These are phyloP conservation scores for Umbelopsis vinacea DNA, from an alignment of 192 early-diverging fungal species.

Conservation along the genomic window DNA sequence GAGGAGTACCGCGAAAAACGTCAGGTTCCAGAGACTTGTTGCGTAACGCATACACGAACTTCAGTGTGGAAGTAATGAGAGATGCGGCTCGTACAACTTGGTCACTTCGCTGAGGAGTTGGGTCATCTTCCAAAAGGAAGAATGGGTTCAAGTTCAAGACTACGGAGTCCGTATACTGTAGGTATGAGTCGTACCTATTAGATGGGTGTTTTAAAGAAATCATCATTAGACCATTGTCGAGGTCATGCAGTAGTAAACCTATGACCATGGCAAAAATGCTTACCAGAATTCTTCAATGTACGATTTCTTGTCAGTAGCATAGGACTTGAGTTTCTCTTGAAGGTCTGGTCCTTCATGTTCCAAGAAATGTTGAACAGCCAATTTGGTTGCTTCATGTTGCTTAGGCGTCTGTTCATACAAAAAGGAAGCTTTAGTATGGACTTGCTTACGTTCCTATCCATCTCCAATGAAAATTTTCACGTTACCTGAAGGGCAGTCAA, in stretches of 20 bases:
- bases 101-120: conserved; percentile 48
- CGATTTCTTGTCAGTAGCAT: conserved; percentile 52
- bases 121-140: conserved; percentile 55
- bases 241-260: neutral
- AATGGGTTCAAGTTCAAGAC: conserved; percentile 56
- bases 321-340: conserved; percentile 57
- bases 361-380: conserved; percentile 42
- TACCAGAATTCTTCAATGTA: conserved; percentile 59
- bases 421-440: conserved; percentile 49
- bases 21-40: conserved; percentile 65
- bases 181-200: conserved; percentile 48
- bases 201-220: neutral
- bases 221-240: neutral
- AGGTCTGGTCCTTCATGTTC: conserved; percentile 55
- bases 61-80: conserved; percentile 64
- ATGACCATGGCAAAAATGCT: neutral
- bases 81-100: conserved; percentile 82
- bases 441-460: conserved; percentile 46
- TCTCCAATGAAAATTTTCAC: conserved; percentile 40
- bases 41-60: conserved; percentile 70
- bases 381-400: conserved; percentile 43
- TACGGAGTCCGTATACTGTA: conserved; percentile 45
- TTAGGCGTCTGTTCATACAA: conserved; percentile 51
- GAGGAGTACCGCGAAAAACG: conserved; percentile 59
- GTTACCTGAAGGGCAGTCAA: conserved; percentile 61